Base-by-base conservation (phyloP, 768 basidiomycete species). In the Cyclocybe aegerita region DNA sequence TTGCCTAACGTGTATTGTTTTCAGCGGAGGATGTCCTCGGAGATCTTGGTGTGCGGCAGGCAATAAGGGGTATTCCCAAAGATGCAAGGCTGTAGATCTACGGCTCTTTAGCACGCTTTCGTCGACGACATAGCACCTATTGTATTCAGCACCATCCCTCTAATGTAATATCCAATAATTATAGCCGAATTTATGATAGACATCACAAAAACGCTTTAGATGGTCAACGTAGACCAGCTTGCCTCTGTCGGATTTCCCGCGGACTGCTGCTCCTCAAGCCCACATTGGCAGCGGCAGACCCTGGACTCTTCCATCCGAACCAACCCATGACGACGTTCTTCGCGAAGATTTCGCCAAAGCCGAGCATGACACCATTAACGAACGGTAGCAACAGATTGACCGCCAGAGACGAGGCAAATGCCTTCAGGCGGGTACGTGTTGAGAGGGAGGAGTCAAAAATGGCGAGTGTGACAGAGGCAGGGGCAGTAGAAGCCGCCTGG, bases 341-440 rank as follows among this genome's bases (percentile, higher is more conserved):
- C 33, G 88, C 93, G 63, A 94, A 93, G 43, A 96, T 88, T 68
- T 96, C 93, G 36, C 93, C 93, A 63, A 95, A 94, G n/a, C 93
- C 93, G 44, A 94, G 82, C 93, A 96, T 96, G 50, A 96, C 89
- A 14, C 93, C 93, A 56, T 95, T 96, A 7, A 96, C 79, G 66
- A 96, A 96, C 0, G 93, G 93, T 35, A 96, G 76, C 0, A 89
- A 64, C 54, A 96, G 65, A 65, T 96, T 95, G 64, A 96, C 89
- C 23, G 88, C 87, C 55, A 93, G 65, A 16, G 88, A 83, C 11
- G 89, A 85, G 47, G 86, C 67, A 45, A 90, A 65, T 7, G 91
- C 88, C 36, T 78, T 81, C 40, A 81, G 60, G 45, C 90, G 84
- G 31, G 88, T 86, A 54, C 80, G 80, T 43, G 74, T 74, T 34